These are phyloP conservation scores for Alternaria tenuissima DNA, from an alignment of 2,329 filamentous ascomycete species.

Conservation along the genomic window DNA sequence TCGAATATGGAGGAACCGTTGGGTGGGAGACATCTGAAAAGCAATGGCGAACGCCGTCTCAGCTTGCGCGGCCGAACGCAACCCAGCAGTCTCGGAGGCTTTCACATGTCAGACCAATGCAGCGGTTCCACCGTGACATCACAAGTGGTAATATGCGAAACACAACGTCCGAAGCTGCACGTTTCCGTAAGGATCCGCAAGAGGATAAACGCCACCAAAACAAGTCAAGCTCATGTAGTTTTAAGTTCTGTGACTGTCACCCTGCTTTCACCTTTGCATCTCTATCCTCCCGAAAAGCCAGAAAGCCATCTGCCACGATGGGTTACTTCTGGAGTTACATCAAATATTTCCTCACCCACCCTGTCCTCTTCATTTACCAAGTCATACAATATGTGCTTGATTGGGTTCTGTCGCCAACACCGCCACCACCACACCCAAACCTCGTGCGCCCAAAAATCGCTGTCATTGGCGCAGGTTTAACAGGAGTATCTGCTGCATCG, in stretches of 20 bases:
- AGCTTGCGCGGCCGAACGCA: background rate
- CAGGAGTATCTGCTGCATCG: conserved; percentile 77
- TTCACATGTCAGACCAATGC: conserved; percentile 29
- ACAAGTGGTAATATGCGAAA: conserved; percentile 23
- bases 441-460: conserved; percentile 67
- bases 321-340: conserved; percentile 24
- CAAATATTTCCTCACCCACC: conserved; percentile 47
- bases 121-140: conserved; percentile 34
- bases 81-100: conserved; percentile 1
- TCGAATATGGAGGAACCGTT: background rate
- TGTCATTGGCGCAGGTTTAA: conserved; percentile 65
- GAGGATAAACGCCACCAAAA: background rate
- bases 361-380: conserved; percentile 69
- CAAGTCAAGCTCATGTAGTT: background rate
- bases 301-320: conserved; percentile 21
- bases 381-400: conserved; percentile 70
- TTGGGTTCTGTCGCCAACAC: conserved; percentile 72
- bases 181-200: conserved; percentile 8
- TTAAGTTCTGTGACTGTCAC: background rate
- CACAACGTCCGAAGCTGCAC: conserved; percentile 21
- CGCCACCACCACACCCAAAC: conserved; percentile 66
- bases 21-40: background rate
- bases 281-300: background rate
- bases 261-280: background rate
- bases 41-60: background rate